Conservation (phyloP, 2,329 filamentous ascomycete species). For the Nigrospora sphaerica region DNA sequence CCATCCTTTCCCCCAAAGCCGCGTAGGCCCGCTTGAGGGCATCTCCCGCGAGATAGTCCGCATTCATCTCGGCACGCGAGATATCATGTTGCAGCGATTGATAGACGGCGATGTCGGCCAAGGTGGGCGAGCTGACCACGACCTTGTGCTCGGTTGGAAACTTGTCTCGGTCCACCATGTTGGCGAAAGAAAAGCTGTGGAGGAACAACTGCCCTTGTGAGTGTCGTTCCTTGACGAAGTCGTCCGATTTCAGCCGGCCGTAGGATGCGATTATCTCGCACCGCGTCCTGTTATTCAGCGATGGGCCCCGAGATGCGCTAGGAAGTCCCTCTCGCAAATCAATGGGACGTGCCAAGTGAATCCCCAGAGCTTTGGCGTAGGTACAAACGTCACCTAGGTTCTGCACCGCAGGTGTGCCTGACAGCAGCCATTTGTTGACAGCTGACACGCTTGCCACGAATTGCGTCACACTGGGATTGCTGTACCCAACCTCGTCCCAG, state of each 20-base stretch:
- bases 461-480: conserved; percentile 17
- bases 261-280: conserved; percentile 25
- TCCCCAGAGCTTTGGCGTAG: conserved; percentile 24
- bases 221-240: conserved; percentile 26
- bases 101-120: conserved; percentile 16
- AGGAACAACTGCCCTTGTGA: conserved; percentile 23
- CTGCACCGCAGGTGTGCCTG: conserved; percentile 31
- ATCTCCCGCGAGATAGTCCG: conserved; percentile 6
- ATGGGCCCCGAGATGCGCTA: conserved; percentile 24
- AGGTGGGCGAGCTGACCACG: conserved; percentile 17
- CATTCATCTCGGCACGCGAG: conserved; percentile 18
- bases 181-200: conserved; percentile 19
- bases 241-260: conserved; percentile 24
- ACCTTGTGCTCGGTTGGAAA: conserved; percentile 13
- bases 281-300: conserved; percentile 16
- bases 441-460: conserved; percentile 26
- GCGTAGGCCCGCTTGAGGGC: background rate
- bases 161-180: conserved; percentile 13
- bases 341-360: conserved; percentile 30
- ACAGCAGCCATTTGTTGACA: conserved; percentile 33
- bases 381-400: conserved; percentile 27
- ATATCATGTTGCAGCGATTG: conserved; percentile 20
- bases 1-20: background rate
- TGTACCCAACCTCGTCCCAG: conserved; percentile 37
- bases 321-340: conserved; percentile 25